These are phyloP conservation scores for Suillus bovinus DNA, from an alignment of 768 basidiomycete genomes.

Conservation along the genomic window DNA sequence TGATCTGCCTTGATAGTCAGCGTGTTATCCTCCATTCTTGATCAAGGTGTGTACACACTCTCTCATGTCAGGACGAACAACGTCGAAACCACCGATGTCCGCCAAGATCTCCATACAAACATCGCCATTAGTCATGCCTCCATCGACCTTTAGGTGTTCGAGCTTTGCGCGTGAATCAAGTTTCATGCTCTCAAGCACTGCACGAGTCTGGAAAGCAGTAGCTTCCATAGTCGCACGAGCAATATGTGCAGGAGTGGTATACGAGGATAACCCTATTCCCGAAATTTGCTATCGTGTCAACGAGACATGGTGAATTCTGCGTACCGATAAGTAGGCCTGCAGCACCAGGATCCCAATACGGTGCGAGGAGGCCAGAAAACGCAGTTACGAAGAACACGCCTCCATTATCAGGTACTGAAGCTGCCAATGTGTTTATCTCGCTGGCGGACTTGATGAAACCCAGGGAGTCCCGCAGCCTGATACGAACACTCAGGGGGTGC, in stretches of 20 bases:
- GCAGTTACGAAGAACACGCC: constrained; percentile 97
- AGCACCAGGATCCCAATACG: constrained; percentile 96
- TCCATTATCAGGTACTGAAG: constrained; percentile 72
- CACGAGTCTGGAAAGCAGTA: constrained; percentile 93
- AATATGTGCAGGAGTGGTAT: constrained; percentile 91
- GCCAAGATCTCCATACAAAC: constrained; percentile 84
- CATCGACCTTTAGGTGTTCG: constrained; percentile 91
- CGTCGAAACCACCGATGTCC: constrained; percentile 88
- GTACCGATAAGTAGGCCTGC: constrained; percentile 81
- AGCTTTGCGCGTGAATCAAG: constrained; percentile 81
- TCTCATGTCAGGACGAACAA: constrained; percentile 93
- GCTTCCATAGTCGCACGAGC: constrained; percentile 95
- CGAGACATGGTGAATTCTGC: constrained; percentile 8
- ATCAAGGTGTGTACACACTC: constrained; percentile 58
- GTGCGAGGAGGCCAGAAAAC: constrained; percentile 93
- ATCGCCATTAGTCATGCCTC: constrained; percentile 97
- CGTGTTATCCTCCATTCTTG: constrained; percentile 1
- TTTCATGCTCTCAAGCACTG: constrained; percentile 94
- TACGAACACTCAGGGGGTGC: constrained; percentile 3
- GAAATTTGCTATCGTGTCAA: background rate
- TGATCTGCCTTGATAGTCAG: constrained; percentile 51
- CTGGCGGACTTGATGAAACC: constrained; percentile 73
- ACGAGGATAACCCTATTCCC: constrained; percentile 67
- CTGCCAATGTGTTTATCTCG: constrained; percentile 86
- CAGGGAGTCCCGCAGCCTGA: constrained; percentile 88